phyloP scores from a whole-genome alignment of 257 asterid genomes.

The Echium plantagineum region DNA sequence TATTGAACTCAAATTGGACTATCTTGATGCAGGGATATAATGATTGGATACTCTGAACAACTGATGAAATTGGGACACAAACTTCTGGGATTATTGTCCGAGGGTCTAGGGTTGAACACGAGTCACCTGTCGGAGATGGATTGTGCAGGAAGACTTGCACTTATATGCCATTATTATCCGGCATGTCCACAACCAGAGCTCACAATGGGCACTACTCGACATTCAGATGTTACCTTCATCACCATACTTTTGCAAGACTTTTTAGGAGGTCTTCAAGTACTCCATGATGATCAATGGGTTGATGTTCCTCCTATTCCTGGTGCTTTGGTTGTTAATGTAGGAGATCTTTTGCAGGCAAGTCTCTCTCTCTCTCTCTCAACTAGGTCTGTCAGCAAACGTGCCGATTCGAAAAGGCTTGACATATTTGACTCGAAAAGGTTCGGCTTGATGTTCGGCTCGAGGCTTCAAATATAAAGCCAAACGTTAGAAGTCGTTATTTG shows the following conservation, averaged over 20 bases:
- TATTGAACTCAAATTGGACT: no score
- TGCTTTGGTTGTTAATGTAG: constrained; percentile 18
- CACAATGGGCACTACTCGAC: constrained; percentile 20
- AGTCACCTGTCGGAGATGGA: constrained; percentile 14
- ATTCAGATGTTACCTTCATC: constrained; percentile 15
- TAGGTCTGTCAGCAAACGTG: no score
- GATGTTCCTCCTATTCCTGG: constrained; percentile 16
- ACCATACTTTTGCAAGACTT: constrained; percentile 19
- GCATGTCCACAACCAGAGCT: constrained; percentile 19
- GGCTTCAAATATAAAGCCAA: no score
- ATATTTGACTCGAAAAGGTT: no score
- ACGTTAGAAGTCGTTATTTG: no score
- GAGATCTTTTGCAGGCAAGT: constrained; percentile 19
- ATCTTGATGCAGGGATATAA: constrained; percentile 6
- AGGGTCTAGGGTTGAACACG: constrained; percentile 15
- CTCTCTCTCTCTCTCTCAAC: no score
- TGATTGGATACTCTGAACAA: constrained; percentile 12
- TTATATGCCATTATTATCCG: constrained; percentile 21
- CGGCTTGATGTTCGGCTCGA: no score
- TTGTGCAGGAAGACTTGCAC: constrained; percentile 14
- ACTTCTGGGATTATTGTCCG: constrained; percentile 12
- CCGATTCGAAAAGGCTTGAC: no score
- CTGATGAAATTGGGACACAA: constrained; percentile 9
- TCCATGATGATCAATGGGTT: constrained; percentile 18
- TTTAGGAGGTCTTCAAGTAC: constrained; percentile 20